Base-by-base conservation (phyloP, 1,139 yeast genomes). In the Yamadazyma atlantica region DNA sequence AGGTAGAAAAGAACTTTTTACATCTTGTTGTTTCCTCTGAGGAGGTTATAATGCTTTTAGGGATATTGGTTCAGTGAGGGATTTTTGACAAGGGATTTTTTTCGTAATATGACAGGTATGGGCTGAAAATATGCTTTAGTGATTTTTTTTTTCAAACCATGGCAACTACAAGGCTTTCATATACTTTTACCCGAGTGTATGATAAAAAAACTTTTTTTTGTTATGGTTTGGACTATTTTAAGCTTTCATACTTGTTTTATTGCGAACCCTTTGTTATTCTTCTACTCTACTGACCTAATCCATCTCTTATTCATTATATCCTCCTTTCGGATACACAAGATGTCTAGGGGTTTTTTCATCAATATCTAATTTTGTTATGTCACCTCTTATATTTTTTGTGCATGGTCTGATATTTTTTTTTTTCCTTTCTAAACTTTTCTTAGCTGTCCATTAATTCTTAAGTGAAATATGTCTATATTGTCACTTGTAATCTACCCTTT, bases 41-140 rank as follows among this genome's bases (percentile, higher is more conserved):
- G 17, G 21, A 28, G 30, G 30, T 28, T 28, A 28, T 28, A 16
- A 28, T 16, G 30, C 12, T 15, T 26, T 28, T 28, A 16, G 30
- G 30, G 30, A 28, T 26, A 13, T 12, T 26, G 5, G 29, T 5
- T 26, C 4, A 13, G 5, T 26, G n/a, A 13, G 29, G 29, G 11
- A 7, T 26, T 26, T 14, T 19, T 6, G 22, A 19, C 6, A 6
- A 9, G 22, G 22, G 22, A 19, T 6, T 26, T 26, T 26, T 26
- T 26, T 7, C 5, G 16, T 14, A 26, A 26, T 26, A 14, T 26
- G n/a, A 26, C 17, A 14, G 13, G 13, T 7, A 13, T 26, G 15
- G 17, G n/a, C 9, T 14, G 17, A 5, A 4, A 12, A 26, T 26
- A 23, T 23, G 26, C 26, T 23, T 23, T 8, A 23, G 26, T 23